Evolutionary conservation across 2,329 filamentous ascomycete genomes (phyloP).

Genomic region (Rachicladosporium sp.): DNA sequence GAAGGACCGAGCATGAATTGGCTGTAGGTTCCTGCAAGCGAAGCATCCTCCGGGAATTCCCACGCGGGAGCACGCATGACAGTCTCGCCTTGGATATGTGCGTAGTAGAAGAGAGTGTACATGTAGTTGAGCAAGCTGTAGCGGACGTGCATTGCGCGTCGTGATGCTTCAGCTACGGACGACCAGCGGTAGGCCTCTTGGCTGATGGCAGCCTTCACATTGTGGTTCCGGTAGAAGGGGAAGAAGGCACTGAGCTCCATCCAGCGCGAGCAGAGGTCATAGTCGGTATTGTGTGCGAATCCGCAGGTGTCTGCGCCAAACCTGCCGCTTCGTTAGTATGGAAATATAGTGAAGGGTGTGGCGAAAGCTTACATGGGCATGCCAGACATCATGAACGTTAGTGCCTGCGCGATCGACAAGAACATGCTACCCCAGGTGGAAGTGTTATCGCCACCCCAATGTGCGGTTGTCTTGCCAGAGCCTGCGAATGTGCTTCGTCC

Average conservation of each 20-base stretch:
- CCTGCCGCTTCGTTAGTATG: background rate
- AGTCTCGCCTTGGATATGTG: slow-evolving; percentile 12
- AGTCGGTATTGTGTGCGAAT: slow-evolving; percentile 12
- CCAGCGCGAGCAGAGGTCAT: slow-evolving; percentile 13
- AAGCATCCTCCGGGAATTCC: slow-evolving; percentile 17
- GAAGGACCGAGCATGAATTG: slow-evolving; percentile 19
- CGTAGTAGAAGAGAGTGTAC: slow-evolving; percentile 18
- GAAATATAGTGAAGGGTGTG: no score
- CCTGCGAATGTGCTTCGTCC: slow-evolving; percentile 69
- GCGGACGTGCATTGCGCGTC: slow-evolving; percentile 17
- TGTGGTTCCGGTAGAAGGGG: slow-evolving; percentile 18
- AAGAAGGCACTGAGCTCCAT: slow-evolving; percentile 17
- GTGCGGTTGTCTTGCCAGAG: slow-evolving; percentile 35
- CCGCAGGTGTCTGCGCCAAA: slow-evolving; percentile 16
- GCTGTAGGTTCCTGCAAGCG: slow-evolving; percentile 15
- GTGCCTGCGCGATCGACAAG: slow-evolving; percentile 13
- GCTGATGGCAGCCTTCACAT: slow-evolving; percentile 16
- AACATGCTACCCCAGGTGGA: slow-evolving; percentile 48
- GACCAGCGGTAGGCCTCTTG: slow-evolving; percentile 19
- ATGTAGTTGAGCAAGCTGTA: slow-evolving; percentile 17
- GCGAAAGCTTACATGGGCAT: slow-evolving; percentile 5
- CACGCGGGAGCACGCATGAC: slow-evolving; percentile 15
- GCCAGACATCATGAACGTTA: slow-evolving; percentile 13
- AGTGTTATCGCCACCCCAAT: slow-evolving; percentile 42
- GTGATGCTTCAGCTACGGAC: slow-evolving; percentile 13